Evolutionary conservation across 2,329 filamentous ascomycete species (phyloP).

Genomic region (Verticillium tricorpus): DNA sequence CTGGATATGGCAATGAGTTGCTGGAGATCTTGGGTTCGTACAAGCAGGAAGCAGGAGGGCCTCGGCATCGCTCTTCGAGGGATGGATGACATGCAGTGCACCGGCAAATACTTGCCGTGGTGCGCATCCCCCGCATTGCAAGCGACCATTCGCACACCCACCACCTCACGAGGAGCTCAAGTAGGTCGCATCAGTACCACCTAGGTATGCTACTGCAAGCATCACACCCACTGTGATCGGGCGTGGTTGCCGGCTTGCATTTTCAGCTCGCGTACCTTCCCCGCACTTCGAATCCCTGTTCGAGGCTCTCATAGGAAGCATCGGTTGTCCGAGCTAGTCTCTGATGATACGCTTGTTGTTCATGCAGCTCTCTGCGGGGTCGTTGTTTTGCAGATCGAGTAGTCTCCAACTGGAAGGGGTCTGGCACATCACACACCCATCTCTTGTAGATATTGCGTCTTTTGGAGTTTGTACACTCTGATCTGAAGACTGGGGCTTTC

Average conservation of each 20-base stretch:
- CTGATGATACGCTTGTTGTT: not conserved
- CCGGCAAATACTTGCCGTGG: not conserved
- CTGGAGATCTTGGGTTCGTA: not conserved
- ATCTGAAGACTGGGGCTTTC: too few relatives aligned
- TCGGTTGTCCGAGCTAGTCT: not conserved
- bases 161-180: not conserved
- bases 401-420: too few relatives aligned
- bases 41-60: not conserved
- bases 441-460: too few relatives aligned
- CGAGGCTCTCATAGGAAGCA: not conserved
- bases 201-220: not conserved
- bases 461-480: too few relatives aligned
- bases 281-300: not conserved
- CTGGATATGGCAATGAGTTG: not conserved
- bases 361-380: not conserved
- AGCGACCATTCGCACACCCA: not conserved
- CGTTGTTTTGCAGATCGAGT: not conserved
- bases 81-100: not conserved
- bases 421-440: too few relatives aligned
- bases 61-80: not conserved
- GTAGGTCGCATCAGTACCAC: not conserved
- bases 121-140: not conserved
- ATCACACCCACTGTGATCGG: not conserved
- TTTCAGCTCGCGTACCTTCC: not conserved
- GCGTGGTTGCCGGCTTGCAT: not conserved